Evolutionary conservation across 140 eudicot genomes (phyloP).

Genomic region (Cichorium intybus): DNA sequence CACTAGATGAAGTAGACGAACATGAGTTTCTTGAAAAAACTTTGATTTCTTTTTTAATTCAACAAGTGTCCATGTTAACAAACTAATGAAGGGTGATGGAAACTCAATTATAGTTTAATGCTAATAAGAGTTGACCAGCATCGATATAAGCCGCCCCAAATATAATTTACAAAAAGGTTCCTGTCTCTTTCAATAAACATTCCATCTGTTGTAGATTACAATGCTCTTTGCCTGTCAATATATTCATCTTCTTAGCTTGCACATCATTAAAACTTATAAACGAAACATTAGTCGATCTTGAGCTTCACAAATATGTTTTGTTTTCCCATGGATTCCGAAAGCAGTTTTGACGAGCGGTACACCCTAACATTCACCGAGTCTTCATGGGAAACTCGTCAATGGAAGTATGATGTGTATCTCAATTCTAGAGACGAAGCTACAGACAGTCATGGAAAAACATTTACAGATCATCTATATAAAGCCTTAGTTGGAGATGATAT

Average conservation of each 20-base stretch:
- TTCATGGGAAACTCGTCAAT: slow-evolving; percentile 15
- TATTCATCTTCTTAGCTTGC: neutral
- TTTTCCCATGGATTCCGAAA: slow-evolving; percentile 14
- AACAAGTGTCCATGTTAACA: too few species aligned
- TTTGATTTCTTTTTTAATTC: too few species aligned
- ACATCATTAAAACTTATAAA: neutral
- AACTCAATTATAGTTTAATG: too few species aligned
- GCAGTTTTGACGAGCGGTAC: neutral
- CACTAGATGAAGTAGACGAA: too few species aligned
- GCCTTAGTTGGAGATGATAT: slow-evolving; percentile 8
- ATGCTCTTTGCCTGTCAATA: neutral
- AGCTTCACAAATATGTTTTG: neutral
- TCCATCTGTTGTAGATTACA: slow-evolving; percentile 3
- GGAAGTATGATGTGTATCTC: slow-evolving; percentile 20
- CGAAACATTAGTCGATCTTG: neutral
- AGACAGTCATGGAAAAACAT: slow-evolving; percentile 15
- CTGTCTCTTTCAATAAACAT: slow-evolving; percentile 15
- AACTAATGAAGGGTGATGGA: too few species aligned
- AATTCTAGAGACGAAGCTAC: neutral
- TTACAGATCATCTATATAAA: slow-evolving; percentile 8
- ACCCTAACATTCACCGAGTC: slow-evolving; percentile 6
- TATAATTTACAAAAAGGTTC: too few species aligned
- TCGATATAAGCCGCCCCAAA: too few species aligned
- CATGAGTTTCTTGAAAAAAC: too few species aligned
- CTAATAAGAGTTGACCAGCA: too few species aligned